Evolutionary conservation across 768 basidiomycete genomes (phyloP).

Genomic region (Lactarius psammicola): DNA sequence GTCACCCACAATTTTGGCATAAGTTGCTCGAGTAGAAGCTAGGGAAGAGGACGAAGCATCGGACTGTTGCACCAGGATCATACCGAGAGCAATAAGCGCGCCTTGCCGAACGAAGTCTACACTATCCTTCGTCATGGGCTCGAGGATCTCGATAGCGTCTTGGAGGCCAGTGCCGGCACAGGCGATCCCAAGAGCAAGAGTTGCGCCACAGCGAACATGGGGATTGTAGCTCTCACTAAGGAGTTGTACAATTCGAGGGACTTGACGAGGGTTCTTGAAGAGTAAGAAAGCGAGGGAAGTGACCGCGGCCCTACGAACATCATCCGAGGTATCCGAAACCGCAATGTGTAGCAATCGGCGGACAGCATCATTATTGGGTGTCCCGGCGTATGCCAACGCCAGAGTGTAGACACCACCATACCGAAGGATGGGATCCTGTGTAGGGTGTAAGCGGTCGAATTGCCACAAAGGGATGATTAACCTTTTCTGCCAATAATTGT

Average conservation of each 20-base stretch:
- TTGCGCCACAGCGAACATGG: constrained; percentile 95
- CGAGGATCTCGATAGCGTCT: constrained; percentile 95
- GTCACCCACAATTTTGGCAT: constrained; percentile 86
- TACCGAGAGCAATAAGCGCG: constrained; percentile 91
- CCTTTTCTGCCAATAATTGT: constrained; percentile 81
- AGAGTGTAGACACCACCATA: constrained; percentile 98
- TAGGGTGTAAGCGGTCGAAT: constrained; percentile 12
- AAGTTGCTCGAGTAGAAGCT: constrained; percentile 76
- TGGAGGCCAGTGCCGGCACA: constrained; percentile 96
- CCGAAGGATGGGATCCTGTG: constrained; percentile 90
- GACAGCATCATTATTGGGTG: constrained; percentile 90
- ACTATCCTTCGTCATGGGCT: constrained; percentile 97
- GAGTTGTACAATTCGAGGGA: constrained; percentile 94
- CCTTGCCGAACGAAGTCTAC: constrained; percentile 99
- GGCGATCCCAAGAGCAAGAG: constrained; percentile 92
- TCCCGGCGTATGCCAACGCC: constrained; percentile 95
- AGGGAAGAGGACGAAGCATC: constrained; percentile 85
- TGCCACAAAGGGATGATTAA: constrained; percentile 34
- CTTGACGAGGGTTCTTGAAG: constrained; percentile 95
- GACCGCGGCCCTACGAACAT: constrained; percentile 95
- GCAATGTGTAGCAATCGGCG: constrained; percentile 92
- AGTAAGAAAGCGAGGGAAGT: constrained; percentile 94
- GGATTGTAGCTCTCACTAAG: constrained; percentile 98
- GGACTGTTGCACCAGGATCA: constrained; percentile 96
- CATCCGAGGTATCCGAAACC: constrained; percentile 97